Evolutionary conservation across 768 basidiomycete species (phyloP).

Genomic region (Pluteus cervinus): DNA sequence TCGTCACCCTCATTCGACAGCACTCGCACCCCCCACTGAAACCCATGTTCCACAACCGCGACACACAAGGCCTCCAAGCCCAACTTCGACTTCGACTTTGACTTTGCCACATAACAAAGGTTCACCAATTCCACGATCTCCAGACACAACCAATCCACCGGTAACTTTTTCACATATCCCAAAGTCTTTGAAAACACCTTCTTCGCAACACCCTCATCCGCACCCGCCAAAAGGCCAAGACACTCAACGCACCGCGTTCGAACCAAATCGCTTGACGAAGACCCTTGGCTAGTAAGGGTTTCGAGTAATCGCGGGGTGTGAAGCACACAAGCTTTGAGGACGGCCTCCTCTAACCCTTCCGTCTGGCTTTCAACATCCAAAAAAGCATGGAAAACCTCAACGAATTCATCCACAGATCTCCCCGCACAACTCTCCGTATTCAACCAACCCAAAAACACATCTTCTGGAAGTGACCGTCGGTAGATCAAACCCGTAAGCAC

Average conservation of each 20-base stretch:
- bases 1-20: conserved; percentile 31
- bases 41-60: conserved; percentile 34
- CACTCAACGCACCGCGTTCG: no score
- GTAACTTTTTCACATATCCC: conserved; percentile 15
- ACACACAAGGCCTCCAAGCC: conserved; percentile 19
- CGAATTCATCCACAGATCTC: conserved; percentile 22
- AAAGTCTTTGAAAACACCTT: conserved; percentile 15
- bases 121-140: conserved; percentile 25
- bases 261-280: no score
- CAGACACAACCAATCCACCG: no score
- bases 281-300: conserved; percentile 5
- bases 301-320: conserved; percentile 14
- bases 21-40: conserved; percentile 48
- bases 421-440: conserved; percentile 18
- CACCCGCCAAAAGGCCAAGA: conserved; percentile 12
- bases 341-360: conserved; percentile 4
- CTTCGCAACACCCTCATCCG: conserved; percentile 16
- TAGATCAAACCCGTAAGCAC: conserved; percentile 43
- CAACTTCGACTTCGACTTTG: no score
- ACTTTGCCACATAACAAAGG: conserved; percentile 19
- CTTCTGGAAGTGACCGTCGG: conserved; percentile 18
- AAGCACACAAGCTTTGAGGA: conserved; percentile 12
- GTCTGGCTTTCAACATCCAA: conserved; percentile 40
- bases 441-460: conserved; percentile 35
- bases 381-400: conserved; percentile 37